A percentile compares a stretch with the other conserved stretches of the same genome.
These are phyloP conservation scores for Cicer bijugum DNA, from an alignment of 306 rosid species.

Conservation along the genomic window DNA sequence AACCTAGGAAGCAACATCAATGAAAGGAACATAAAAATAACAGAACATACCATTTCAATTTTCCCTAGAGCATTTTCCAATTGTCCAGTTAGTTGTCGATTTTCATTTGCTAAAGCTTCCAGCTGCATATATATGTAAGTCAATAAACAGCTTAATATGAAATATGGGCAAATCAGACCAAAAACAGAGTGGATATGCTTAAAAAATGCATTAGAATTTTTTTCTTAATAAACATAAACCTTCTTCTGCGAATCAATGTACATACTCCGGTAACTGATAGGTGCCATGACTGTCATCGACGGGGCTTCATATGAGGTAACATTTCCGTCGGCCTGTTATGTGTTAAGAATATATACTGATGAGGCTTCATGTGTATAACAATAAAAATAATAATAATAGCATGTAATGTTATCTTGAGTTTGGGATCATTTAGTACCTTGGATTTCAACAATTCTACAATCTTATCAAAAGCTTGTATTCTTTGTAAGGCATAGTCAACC, in stretches of 20 bases:
- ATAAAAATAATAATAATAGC: constrained; percentile 7
- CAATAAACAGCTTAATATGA: neutral
- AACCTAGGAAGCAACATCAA: constrained; percentile 17
- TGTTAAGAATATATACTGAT: constrained; percentile 23
- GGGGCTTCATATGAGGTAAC: constrained; percentile 37
- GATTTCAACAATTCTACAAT: constrained; percentile 42
- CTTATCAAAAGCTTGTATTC: constrained; percentile 52
- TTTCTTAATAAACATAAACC: constrained; percentile 45
- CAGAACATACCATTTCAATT: constrained; percentile 68
- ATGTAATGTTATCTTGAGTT: neutral
- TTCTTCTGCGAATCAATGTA: constrained; percentile 64
- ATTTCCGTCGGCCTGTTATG: constrained; percentile 48
- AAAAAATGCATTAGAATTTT: neutral
- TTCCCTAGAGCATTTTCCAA: constrained; percentile 61
- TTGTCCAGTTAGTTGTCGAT: constrained; percentile 53
- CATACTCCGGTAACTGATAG: constrained; percentile 49
- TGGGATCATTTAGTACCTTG: constrained; percentile 51
- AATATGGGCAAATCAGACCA: constrained; percentile 4
- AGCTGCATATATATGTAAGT: constrained; percentile 51
- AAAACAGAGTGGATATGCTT: constrained; percentile 1
- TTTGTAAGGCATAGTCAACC: constrained; percentile 47
- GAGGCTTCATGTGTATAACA: neutral
- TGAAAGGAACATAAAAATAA: constrained; percentile 11
- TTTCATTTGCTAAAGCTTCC: constrained; percentile 58
- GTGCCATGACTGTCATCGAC: constrained; percentile 1